phyloP scores from a whole-genome alignment of 192 early-diverging fungal genomes.

The Coemansia nantahalensis region DNA sequence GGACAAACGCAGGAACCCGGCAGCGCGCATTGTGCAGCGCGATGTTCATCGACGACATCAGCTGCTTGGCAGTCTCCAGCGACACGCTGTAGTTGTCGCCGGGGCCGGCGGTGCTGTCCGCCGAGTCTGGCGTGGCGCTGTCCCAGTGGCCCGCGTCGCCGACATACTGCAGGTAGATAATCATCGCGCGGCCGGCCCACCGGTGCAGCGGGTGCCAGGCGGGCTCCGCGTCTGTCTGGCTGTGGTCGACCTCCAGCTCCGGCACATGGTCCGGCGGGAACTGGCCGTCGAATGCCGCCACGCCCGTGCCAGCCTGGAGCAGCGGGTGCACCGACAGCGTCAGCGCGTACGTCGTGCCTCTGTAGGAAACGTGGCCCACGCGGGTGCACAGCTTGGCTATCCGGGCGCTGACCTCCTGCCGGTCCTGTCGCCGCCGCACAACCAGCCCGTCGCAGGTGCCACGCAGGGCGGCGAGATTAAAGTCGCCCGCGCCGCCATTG shows the following conservation, averaged over 20 bases:
- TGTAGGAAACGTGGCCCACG: conserved; percentile 16
- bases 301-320: conserved; percentile 25
- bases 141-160: conserved; percentile 24
- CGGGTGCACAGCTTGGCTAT: conserved; percentile 40
- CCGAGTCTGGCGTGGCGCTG: conserved; percentile 6
- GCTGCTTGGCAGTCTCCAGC: conserved; percentile 58
- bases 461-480: conserved; percentile 37
- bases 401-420: conserved; percentile 20
- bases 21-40: conserved; percentile 67
- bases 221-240: conserved; percentile 25
- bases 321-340: conserved; percentile 38
- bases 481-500: conserved; percentile 54
- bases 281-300: conserved; percentile 35
- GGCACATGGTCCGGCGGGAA: conserved; percentile 43
- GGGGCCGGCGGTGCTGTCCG: neutral
- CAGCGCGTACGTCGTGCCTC: conserved; percentile 30
- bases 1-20: conserved; percentile 62
- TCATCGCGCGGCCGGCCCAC: conserved; percentile 59
- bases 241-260: conserved; percentile 47
- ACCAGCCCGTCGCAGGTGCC: conserved; percentile 20
- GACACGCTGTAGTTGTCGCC: conserved; percentile 55
- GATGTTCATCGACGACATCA: conserved; percentile 67
- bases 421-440: conserved; percentile 28
- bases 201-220: conserved; percentile 63
- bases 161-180: conserved; percentile 56